Evolutionary conservation across 768 basidiomycete species (phyloP).

Genomic region (Serpula lacrymans): DNA sequence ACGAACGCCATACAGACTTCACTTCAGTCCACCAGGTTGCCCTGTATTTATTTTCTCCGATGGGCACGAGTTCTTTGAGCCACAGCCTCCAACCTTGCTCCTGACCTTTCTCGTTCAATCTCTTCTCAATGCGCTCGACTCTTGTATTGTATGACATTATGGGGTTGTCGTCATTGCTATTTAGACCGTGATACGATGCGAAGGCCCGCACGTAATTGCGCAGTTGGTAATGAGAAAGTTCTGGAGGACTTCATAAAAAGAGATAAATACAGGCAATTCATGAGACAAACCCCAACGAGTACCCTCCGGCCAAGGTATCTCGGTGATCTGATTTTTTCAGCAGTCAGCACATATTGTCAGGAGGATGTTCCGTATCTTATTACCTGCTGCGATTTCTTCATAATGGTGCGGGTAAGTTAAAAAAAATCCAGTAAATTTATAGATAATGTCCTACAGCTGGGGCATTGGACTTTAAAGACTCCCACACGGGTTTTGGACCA

Average conservation of each 20-base stretch:
- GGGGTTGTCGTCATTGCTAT: constrained; percentile 39
- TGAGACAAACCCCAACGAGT: constrained; percentile 15
- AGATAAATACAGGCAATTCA: constrained; percentile 23
- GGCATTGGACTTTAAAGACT: constrained; percentile 30
- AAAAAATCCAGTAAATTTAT: too few relatives aligned
- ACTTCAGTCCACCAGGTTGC: constrained; percentile 39
- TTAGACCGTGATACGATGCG: constrained; percentile 38
- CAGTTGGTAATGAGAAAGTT: constrained; percentile 31
- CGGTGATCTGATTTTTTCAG: constrained; percentile 2
- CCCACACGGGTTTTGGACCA: constrained; percentile 37
- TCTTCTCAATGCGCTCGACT: constrained; percentile 43
- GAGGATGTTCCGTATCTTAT: too few relatives aligned
- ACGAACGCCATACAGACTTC: too few relatives aligned
- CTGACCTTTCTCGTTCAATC: constrained; percentile 21
- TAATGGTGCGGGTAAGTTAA: background rate
- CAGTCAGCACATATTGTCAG: background rate
- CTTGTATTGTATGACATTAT: constrained; percentile 43
- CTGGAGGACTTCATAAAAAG: constrained; percentile 16
- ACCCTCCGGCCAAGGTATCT: constrained; percentile 6
- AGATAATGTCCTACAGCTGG: constrained; percentile 26
- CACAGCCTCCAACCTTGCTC: constrained; percentile 35
- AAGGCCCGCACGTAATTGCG: constrained; percentile 39
- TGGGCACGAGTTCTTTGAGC: constrained; percentile 27
- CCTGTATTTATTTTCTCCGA: constrained; percentile 14
- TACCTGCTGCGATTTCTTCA: too few relatives aligned